Evolutionary conservation across 129 eudicot genomes (phyloP).

Genomic region (Chrysanthemum makinoi): DNA sequence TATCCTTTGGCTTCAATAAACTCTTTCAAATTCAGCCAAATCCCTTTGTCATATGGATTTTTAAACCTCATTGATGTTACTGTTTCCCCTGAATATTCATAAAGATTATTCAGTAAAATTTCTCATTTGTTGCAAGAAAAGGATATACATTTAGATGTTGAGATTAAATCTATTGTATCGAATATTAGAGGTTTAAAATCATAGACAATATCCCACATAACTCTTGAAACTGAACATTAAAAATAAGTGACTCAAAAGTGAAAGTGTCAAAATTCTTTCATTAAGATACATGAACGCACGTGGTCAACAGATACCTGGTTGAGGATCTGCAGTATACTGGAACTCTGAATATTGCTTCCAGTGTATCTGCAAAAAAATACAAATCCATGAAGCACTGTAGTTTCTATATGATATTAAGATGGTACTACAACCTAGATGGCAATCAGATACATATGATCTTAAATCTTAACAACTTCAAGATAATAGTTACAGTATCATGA

Average conservation of each 20-base stretch:
- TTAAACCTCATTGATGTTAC: constrained; percentile 27
- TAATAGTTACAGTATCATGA: too few relatives aligned
- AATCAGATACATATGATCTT: neutral
- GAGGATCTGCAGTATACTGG: constrained; percentile 29
- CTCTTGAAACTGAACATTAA: constrained; percentile 3
- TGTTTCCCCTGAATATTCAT: constrained; percentile 37
- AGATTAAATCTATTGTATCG: constrained; percentile 4
- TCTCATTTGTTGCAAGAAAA: neutral
- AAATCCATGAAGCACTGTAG: neutral
- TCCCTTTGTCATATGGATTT: constrained; percentile 70
- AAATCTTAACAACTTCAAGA: too few relatives aligned
- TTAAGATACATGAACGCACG: neutral
- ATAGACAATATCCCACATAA: neutral
- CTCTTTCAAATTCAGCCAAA: constrained; percentile 54
- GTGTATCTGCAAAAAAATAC: constrained; percentile 55
- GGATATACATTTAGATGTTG: neutral
- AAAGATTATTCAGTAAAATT: constrained; percentile 3
- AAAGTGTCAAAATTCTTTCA: neutral
- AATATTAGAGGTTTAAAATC: constrained; percentile 9
- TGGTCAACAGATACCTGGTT: constrained; percentile 36
- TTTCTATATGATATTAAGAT: neutral
- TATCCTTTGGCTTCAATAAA: constrained; percentile 35
- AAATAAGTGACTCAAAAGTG: neutral
- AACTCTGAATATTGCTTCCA: constrained; percentile 81
- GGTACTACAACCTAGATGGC: neutral